Base-by-base conservation (phyloP, 306 rosid genomes). In the Geum urbanum region DNA sequence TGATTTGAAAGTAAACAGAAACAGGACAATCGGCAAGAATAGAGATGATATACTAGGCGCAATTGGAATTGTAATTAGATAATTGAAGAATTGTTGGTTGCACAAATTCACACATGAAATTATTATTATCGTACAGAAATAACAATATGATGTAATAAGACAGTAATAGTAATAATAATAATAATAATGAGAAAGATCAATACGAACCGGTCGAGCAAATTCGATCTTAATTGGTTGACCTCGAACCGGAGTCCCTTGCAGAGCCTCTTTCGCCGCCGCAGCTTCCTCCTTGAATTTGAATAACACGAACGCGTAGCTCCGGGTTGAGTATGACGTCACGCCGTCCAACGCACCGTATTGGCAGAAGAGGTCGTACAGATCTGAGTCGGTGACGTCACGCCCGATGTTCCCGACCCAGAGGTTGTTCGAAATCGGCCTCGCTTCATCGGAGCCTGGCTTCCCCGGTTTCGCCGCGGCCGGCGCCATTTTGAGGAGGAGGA, bases 181-280 rank as follows among this genome's bases (percentile, higher is more conserved):
- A 87, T 16, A 74, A 45, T 69, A 52, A 59, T 77, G 75, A 70
- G 72, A 78, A 72, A 77, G 86, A 37, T 75, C 81, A 87, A 84
- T 83, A 92, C 97, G 74, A 92, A 92, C 98, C 96, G 98, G 96
- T 82, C 96, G 84, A 1, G 98, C 96, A 81, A 92, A 92, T 76
- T 92, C 98, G 66, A 92, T 92, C 72, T 90, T 92, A 72, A 92
- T 51, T 47, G 87, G 72, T 47, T 24, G 73, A 18, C 96, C 96
- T 2, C 86, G 96, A 27, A 90, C 72, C 56, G 60, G 52, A 66
- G 80, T 69, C 7, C 96, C 91, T 78, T 92, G 96, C 16, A 92
- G 77, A 32, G 92, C 87, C 20, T 82, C 84, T 80, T 91, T 91
- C 18, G 99, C 99, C 18, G 97, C 92, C 80, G 84, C 88, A 9